These are phyloP conservation scores for Podospora anserina DNA, from an alignment of 495 filamentous ascomycete species.

Conservation along the genomic window DNA sequence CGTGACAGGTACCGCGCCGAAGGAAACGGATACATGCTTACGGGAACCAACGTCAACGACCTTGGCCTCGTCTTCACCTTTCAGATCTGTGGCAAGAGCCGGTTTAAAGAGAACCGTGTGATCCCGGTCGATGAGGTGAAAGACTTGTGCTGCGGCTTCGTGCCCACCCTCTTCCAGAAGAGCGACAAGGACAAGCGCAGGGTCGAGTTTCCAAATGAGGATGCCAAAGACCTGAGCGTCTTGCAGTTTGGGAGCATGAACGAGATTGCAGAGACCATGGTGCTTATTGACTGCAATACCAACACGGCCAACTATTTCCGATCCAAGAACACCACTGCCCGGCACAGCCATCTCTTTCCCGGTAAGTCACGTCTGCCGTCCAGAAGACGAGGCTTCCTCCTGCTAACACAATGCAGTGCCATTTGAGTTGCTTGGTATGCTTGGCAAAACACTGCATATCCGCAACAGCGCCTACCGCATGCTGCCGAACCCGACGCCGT, in stretches of 20 bases:
- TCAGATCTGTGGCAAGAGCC: constrained; percentile 39
- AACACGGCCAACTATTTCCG: constrained; percentile 41
- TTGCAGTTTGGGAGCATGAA: constrained; percentile 38
- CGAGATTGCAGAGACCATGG: constrained; percentile 46
- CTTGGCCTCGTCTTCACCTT: constrained; percentile 49
- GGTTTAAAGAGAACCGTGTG: constrained; percentile 43
- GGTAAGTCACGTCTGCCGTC: constrained; percentile 25
- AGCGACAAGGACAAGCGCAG: constrained; percentile 32
- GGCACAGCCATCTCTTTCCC: constrained; percentile 46
- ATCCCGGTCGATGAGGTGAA: constrained; percentile 48
- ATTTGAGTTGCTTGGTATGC: constrained; percentile 53
- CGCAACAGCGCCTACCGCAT: constrained; percentile 41
- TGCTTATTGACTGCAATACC: constrained; percentile 44
- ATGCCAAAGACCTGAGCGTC: constrained; percentile 31
- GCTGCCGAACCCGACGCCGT: constrained; percentile 49
- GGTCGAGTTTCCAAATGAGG: constrained; percentile 39
- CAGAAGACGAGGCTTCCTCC: background rate
- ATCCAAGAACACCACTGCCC: constrained; percentile 25
- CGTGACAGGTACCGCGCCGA: constrained; percentile 47
- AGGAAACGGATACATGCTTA: constrained; percentile 50
- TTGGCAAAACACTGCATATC: constrained; percentile 45
- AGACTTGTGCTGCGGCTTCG: constrained; percentile 45
- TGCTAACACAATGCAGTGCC: constrained; percentile 36
- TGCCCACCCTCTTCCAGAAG: constrained; percentile 44
- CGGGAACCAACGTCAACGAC: constrained; percentile 40